Percentiles rank a stretch among this genome's conserved stretches.
These are phyloP conservation scores for Trichomonas tenax DNA, from an alignment of 208 protist species.

Conservation along the genomic window DNA sequence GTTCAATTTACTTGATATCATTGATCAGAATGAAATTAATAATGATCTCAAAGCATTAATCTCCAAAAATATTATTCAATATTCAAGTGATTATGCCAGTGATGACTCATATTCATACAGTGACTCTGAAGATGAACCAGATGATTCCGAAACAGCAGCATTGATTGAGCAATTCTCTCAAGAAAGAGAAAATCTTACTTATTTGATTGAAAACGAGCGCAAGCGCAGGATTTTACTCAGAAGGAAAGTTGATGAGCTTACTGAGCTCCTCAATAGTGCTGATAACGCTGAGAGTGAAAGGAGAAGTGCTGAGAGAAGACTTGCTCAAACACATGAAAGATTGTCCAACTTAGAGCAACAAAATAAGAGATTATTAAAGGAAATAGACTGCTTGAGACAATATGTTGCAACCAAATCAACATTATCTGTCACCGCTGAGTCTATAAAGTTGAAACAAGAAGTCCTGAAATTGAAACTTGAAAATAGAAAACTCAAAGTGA, in stretches of 20 bases:
- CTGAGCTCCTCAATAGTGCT: background rate
- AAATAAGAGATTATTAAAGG: background rate
- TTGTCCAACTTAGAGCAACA: background rate
- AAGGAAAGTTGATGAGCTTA: background rate
- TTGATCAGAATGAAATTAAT: background rate
- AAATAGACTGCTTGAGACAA: background rate
- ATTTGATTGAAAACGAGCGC: background rate
- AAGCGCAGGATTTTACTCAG: background rate
- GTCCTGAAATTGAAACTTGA: background rate
- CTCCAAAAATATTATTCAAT: too few relatives aligned
- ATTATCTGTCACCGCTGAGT: background rate
- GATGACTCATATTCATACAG: background rate
- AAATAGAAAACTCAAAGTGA: background rate
- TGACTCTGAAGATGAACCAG: background rate
- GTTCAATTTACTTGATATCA: background rate
- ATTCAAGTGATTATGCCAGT: background rate
- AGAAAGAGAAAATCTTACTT: background rate
- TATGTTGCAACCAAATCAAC: background rate
- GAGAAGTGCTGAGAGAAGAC: background rate
- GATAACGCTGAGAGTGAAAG: background rate
- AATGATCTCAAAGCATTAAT: background rate
- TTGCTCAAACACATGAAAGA: background rate
- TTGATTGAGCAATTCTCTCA: background rate
- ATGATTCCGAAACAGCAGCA: background rate
- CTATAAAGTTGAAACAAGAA: background rate